phyloP scores from a whole-genome alignment of 2,329 filamentous ascomycete species.

The Penicillium sp. region DNA sequence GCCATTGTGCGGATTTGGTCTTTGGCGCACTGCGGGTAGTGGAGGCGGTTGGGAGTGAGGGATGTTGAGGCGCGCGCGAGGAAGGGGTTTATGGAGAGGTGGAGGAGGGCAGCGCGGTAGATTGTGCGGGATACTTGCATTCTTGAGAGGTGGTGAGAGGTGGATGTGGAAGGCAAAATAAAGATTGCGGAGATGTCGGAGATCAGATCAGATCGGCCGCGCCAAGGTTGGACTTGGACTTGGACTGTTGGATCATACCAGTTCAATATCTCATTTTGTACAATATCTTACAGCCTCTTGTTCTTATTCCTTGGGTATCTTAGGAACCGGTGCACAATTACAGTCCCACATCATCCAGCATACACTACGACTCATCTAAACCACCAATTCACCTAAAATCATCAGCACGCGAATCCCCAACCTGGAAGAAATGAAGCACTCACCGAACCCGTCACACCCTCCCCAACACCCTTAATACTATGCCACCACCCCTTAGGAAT shows the following conservation, averaged over 20 bases:
- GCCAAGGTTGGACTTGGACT: not conserved
- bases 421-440: slow-evolving; percentile 25
- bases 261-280: too few species aligned
- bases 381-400: slow-evolving; percentile 72
- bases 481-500: slow-evolving; percentile 89
- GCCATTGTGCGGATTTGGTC: slow-evolving; percentile 27
- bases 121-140: slow-evolving; percentile 33
- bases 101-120: slow-evolving; percentile 32
- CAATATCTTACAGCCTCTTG: too few species aligned
- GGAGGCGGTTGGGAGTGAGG: slow-evolving; percentile 16
- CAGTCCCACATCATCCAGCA: not conserved
- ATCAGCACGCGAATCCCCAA: slow-evolving; percentile 2
- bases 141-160: not conserved
- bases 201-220: not conserved
- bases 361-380: slow-evolving; percentile 55
- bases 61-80: slow-evolving; percentile 21
- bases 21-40: slow-evolving; percentile 32
- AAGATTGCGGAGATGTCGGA: slow-evolving; percentile 1
- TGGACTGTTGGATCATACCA: not conserved
- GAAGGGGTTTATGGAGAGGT: slow-evolving; percentile 24
- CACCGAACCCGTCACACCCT: slow-evolving; percentile 61
- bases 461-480: slow-evolving; percentile 68
- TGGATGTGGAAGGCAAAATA: not conserved
- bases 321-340: not conserved
- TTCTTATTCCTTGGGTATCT: too few species aligned